Conservation (phyloP, 495 filamentous ascomycete species). For the Neurospora africana region DNA sequence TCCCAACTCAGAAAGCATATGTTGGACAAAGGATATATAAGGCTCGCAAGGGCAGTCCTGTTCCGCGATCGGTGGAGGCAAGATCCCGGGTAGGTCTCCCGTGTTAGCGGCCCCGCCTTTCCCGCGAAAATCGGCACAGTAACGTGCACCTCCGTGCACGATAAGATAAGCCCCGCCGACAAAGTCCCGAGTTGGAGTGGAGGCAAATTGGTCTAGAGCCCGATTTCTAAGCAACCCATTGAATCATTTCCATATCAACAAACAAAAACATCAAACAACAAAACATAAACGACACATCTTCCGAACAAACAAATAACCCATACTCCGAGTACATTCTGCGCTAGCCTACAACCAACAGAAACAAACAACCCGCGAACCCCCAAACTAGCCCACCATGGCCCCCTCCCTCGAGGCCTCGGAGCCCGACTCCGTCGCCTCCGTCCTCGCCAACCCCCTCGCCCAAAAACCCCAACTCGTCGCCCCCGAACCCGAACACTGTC, state of each 20-base stretch:
- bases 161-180: background rate
- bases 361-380: background rate
- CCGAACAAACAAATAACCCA: background rate
- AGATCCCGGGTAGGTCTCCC: background rate
- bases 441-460: slow-evolving; percentile 58
- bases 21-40: background rate
- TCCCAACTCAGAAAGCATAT: background rate
- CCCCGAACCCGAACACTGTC: slow-evolving; percentile 94
- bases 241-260: background rate
- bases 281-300: background rate
- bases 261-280: too few species aligned
- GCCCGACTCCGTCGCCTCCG: slow-evolving; percentile 49
- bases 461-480: slow-evolving; percentile 72
- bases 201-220: background rate
- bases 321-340: slow-evolving; percentile 25
- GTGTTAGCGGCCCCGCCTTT: background rate
- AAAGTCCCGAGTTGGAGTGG: background rate
- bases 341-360: background rate
- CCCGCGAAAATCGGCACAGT: background rate
- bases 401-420: slow-evolving; percentile 54
- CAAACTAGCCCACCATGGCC: slow-evolving; percentile 11
- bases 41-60: background rate
- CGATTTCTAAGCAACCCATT: background rate
- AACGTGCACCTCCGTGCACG: background rate
- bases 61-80: background rate